Conservation (phyloP, 2,329 filamentous ascomycete genomes). For the Blastomyces silverae region DNA sequence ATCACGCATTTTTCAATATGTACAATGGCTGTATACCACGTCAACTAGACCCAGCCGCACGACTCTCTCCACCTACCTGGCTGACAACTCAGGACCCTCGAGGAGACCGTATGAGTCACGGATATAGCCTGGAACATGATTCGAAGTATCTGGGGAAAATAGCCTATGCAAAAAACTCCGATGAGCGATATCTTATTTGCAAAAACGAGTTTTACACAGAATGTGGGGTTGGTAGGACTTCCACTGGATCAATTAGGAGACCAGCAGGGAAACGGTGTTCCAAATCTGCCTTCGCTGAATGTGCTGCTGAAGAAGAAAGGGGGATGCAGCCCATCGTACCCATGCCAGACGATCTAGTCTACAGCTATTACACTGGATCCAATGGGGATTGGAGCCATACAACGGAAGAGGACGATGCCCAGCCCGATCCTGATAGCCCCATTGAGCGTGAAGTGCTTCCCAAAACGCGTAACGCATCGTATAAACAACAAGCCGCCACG, state of each 20-base stretch:
- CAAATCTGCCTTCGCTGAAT: conserved; percentile 44
- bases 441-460: conserved; percentile 25
- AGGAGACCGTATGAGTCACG: conserved; percentile 41
- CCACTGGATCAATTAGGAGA: conserved; percentile 38
- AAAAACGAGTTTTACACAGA: conserved; percentile 40
- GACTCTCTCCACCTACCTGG: conserved; percentile 39
- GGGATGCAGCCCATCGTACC: conserved; percentile 43
- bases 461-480: conserved; percentile 27
- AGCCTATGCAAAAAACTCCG: conserved; percentile 33
- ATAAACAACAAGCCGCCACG: conserved; percentile 27
- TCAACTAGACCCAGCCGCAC: conserved; percentile 37
- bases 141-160: conserved; percentile 34
- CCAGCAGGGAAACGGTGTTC: conserved; percentile 42
- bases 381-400: conserved; percentile 40
- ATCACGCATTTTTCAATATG: conserved; percentile 47
- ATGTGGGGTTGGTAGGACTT: conserved; percentile 41
- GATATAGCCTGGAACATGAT: conserved; percentile 41
- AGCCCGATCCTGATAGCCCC: conserved; percentile 20
- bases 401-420: conserved; percentile 23
- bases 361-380: conserved; percentile 38
- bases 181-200: conserved; percentile 36
- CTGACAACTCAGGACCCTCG: conserved; percentile 40
- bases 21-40: conserved; percentile 44
- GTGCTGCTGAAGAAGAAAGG: conserved; percentile 41
- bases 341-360: conserved; percentile 41